phyloP scores from a whole-genome alignment of 805 yeast species.

The Kuraishia floccosa region DNA sequence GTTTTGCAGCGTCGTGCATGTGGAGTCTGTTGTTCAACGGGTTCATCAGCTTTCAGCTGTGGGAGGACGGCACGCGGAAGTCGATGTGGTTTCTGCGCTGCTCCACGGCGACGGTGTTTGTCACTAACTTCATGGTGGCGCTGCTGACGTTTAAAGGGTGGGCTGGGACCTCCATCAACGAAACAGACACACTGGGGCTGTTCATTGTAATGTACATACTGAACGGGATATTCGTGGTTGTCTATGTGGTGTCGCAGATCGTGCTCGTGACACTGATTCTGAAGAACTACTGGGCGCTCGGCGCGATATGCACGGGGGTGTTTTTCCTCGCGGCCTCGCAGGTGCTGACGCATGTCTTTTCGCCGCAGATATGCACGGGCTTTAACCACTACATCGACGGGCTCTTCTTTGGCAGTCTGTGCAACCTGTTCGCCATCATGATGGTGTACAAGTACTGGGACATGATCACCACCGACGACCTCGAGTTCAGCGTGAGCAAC shows the following conservation, averaged over 20 bases:
- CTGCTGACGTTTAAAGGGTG: conserved; percentile 65
- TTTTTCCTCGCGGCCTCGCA: conserved; percentile 79
- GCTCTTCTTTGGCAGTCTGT: conserved; percentile 67
- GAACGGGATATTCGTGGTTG: conserved; percentile 53
- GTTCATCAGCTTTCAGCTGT: conserved; percentile 72
- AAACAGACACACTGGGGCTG: conserved; percentile 54
- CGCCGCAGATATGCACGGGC: conserved; percentile 51
- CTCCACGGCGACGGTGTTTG: conserved; percentile 45
- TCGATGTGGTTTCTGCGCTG: conserved; percentile 50
- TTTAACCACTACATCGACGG: conserved; percentile 89
- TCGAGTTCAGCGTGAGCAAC: conserved; percentile 49
- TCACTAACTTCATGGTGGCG: conserved; percentile 54
- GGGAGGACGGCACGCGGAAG: conserved; percentile 83
- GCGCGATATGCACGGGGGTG: conserved; percentile 64
- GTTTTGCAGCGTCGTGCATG: conserved; percentile 62
- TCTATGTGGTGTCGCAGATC: conserved; percentile 59
- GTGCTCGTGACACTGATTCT: conserved; percentile 57
- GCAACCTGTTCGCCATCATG: conserved; percentile 78
- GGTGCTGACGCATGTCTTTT: conserved; percentile 59
- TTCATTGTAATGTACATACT: conserved; percentile 62
- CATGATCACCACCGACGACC: conserved; percentile 87
- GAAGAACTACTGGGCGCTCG: conserved; percentile 79
- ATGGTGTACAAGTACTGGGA: conserved; percentile 97
- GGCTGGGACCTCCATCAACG: conserved; percentile 31
- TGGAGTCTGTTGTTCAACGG: conserved; percentile 64